Evolutionary conservation across 1,284 basidiomycete genomes (phyloP).

Genomic region (Malassezia psittaci): DNA sequence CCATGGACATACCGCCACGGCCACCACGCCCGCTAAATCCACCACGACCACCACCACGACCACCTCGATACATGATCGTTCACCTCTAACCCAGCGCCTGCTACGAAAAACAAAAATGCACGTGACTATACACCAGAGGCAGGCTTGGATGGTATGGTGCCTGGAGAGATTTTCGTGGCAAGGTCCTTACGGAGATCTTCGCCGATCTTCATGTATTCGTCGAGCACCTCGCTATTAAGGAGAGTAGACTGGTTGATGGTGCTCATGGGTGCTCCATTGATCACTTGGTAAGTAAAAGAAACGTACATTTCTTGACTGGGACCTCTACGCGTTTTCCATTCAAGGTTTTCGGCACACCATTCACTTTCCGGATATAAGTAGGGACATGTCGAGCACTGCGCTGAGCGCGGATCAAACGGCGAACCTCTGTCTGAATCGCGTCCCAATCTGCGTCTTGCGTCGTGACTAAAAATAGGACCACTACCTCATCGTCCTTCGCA

Average conservation of each 20-base stretch:
- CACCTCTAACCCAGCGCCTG: background rate
- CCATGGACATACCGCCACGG: slow-evolving; percentile 33
- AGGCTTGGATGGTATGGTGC: slow-evolving; percentile 17
- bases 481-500: slow-evolving; percentile 65
- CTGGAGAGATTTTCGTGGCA: slow-evolving; percentile 16
- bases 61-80: slow-evolving; percentile 17
- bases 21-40: slow-evolving; percentile 33
- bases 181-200: slow-evolving; percentile 52
- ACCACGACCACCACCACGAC: slow-evolving; percentile 31
- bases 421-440: slow-evolving; percentile 55
- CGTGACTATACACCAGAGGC: slow-evolving; percentile 11
- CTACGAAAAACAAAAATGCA: slow-evolving; percentile 14
- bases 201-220: slow-evolving; percentile 59
- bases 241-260: slow-evolving; percentile 67
- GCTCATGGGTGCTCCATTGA: slow-evolving; percentile 65
- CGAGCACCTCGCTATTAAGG: slow-evolving; percentile 64
- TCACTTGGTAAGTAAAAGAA: slow-evolving; percentile 51
- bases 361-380: slow-evolving; percentile 58
- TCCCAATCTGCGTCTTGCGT: slow-evolving; percentile 49
- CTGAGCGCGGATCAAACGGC: slow-evolving; percentile 57
- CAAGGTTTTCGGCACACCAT: slow-evolving; percentile 67
- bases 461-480: slow-evolving; percentile 70
- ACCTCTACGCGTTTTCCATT: slow-evolving; percentile 80
- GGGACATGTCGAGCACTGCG: slow-evolving; percentile 53
- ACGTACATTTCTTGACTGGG: slow-evolving; percentile 59